Base-by-base conservation (phyloP, 495 filamentous ascomycete species). In the Monascus purpureus region DNA sequence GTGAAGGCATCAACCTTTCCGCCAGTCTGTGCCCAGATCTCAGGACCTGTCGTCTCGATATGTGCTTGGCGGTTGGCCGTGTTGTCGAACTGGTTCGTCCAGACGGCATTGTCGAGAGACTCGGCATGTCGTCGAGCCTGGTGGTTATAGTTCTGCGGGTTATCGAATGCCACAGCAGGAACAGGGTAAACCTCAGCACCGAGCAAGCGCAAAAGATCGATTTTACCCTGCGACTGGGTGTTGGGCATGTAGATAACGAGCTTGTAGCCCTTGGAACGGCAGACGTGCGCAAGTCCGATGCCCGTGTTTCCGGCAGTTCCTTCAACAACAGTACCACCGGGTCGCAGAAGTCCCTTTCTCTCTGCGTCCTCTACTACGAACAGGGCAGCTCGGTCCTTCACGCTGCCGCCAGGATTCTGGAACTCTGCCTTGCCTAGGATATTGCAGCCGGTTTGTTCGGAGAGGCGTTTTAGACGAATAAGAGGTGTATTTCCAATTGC, bases 41-140 rank as follows among this genome's bases (percentile, higher is more conserved):
- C 90, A 1, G 90, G 90, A 0, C 90, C 90, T 1, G 90, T 97
- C 0, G 88, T 96, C 61, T 94, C 90, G 45, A 97, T 76, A 49
- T 97, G 90, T 16, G 88, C 88, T 50, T 80, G 75, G 17, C 92
- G 73, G 55, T 97, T 97, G 32, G 92, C 90, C 19, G 64, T 72
- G 61, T 97, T 97, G 50, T 97, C 90, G 62, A 97, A 97, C 54
- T 97, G 90, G 59, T 97, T 90, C 17, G 90, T 97, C 90, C 90
- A 97, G 2, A 95, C 86, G 5, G 90, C 86, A 57, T 95, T 95
- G 2, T 80, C 76, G 28, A 85, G 53, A 1, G 63, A 55, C 57
- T 92, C 85, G 22, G 90, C 90, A 55, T 95, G 86, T 8, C 90
- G 67, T 27, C 69, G 67, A 8, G 90, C 90, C 63, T 94, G 86